A percentile compares a stretch with the other conserved stretches of the same genome.
These are phyloP conservation scores for Chenopodium album DNA, from an alignment of 148 eudicot genomes.

Conservation along the genomic window DNA sequence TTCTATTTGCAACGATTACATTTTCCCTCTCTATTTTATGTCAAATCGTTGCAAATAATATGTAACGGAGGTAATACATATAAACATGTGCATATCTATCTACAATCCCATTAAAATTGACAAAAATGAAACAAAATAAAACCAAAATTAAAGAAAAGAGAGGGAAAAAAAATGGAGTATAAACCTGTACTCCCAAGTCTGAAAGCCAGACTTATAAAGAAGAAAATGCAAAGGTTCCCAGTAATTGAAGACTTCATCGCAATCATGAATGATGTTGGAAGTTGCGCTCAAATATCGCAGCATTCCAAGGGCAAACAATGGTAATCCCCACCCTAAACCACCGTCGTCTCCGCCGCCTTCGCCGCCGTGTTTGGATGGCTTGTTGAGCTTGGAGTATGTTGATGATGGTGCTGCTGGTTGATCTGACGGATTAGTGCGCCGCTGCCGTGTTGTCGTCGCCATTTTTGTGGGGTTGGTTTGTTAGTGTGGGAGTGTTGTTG, in stretches of 20 bases:
- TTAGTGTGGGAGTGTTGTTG: too few relatives aligned
- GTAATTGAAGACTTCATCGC: slow-evolving; percentile 96
- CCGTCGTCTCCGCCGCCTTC: slow-evolving; percentile 21
- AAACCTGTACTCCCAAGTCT: slow-evolving; percentile 98
- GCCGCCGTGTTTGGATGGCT: slow-evolving; percentile 45
- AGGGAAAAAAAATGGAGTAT: background rate
- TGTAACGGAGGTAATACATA: too few relatives aligned
- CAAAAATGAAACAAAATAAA: background rate
- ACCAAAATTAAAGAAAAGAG: background rate
- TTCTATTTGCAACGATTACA: too few relatives aligned
- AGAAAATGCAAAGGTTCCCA: slow-evolving; percentile 98
- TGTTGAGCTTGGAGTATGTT: slow-evolving; percentile 67
- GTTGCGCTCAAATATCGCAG: slow-evolving; percentile 87
- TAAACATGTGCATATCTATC: background rate
- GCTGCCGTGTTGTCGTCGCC: slow-evolving; percentile 59
- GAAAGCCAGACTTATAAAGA: slow-evolving; percentile 83
- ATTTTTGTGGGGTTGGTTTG: slow-evolving; percentile 20
- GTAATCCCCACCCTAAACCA: slow-evolving; percentile 65
- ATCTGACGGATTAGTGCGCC: slow-evolving; percentile 53
- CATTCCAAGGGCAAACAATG: slow-evolving; percentile 59
- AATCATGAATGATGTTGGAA: slow-evolving; percentile 88
- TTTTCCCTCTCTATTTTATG: too few relatives aligned
- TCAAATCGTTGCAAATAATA: too few relatives aligned
- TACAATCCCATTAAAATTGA: background rate
- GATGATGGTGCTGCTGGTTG: slow-evolving; percentile 34